These are phyloP conservation scores for Heliamphora ciliata DNA, from an alignment of 179 eudicot species.

Conservation along the genomic window DNA sequence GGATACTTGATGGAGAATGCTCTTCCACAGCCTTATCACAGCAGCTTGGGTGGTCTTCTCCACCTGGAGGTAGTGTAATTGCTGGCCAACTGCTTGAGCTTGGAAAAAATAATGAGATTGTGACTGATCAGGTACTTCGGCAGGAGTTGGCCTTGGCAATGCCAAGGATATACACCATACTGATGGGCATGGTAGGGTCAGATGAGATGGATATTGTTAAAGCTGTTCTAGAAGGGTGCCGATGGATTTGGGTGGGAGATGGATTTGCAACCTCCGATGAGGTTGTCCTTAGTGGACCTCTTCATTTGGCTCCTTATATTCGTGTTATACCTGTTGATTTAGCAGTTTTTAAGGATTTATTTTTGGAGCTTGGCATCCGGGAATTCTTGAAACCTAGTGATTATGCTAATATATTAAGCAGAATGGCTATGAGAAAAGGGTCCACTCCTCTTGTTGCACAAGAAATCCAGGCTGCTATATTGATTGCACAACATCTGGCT, in stretches of 20 bases:
- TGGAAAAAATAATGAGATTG: constrained; percentile 91
- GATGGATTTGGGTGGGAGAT: constrained; percentile 99
- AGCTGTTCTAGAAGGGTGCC: constrained; percentile 89
- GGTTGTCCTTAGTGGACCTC: constrained; percentile 93
- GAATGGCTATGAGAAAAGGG: constrained; percentile 77
- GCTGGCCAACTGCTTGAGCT: constrained; percentile 99
- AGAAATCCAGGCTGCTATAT: constrained; percentile 78
- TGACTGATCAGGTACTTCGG: constrained; percentile 72
- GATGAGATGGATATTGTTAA: constrained; percentile 97
- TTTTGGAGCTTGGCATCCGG: constrained; percentile 83
- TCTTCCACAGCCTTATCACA: constrained; percentile 77
- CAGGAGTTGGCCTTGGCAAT: constrained; percentile 87
- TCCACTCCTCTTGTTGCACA: constrained; percentile 55
- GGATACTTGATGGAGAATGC: constrained; percentile 93
- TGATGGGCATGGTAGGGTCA: constrained; percentile 56
- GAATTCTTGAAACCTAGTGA: constrained; percentile 70
- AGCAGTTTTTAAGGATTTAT: constrained; percentile 79
- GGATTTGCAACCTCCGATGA: constrained; percentile 92
- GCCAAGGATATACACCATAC: constrained; percentile 90
- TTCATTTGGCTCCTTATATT: constrained; percentile 95
- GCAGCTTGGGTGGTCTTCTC: constrained; percentile 94
- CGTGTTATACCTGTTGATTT: constrained; percentile 96
- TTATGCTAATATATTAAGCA: constrained; percentile 64
- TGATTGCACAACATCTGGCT: constrained; percentile 92
- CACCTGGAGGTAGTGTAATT: constrained; percentile 88